Evolutionary conservation across 176 grass and related monocot species (phyloP).

Genomic region (Triticum timopheevii): DNA sequence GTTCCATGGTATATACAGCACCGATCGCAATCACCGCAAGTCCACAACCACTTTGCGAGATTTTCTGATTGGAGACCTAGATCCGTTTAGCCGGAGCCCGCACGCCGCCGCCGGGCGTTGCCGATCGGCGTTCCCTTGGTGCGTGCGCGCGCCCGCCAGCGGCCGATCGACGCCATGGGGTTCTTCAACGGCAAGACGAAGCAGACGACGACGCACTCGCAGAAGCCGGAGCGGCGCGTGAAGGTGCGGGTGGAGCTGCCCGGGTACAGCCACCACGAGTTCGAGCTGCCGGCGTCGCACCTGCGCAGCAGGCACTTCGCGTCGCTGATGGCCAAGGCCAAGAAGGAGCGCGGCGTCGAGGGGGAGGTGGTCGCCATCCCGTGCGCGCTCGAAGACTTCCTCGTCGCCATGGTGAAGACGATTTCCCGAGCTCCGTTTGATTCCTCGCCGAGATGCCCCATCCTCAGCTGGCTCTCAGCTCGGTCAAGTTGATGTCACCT

Average conservation of each 20-base stretch:
- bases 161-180: background rate
- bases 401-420: background rate
- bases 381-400: background rate
- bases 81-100: no score
- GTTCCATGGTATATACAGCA: background rate
- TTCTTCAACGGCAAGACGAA: background rate
- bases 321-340: background rate
- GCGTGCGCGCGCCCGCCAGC: background rate
- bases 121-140: background rate
- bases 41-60: background rate
- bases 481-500: background rate
- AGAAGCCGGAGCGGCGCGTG: background rate
- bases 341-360: background rate
- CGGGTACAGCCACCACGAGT: background rate
- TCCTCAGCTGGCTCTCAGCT: background rate
- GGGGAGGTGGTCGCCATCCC: background rate
- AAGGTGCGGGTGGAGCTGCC: background rate
- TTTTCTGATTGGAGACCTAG: background rate
- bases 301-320: background rate
- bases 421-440: background rate
- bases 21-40: background rate
- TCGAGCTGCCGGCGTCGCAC: constrained; percentile 9
- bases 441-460: background rate
- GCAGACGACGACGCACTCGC: background rate
- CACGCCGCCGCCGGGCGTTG: background rate